phyloP scores from a whole-genome alignment of 345 rosid species.

The Angophora floribunda region DNA sequence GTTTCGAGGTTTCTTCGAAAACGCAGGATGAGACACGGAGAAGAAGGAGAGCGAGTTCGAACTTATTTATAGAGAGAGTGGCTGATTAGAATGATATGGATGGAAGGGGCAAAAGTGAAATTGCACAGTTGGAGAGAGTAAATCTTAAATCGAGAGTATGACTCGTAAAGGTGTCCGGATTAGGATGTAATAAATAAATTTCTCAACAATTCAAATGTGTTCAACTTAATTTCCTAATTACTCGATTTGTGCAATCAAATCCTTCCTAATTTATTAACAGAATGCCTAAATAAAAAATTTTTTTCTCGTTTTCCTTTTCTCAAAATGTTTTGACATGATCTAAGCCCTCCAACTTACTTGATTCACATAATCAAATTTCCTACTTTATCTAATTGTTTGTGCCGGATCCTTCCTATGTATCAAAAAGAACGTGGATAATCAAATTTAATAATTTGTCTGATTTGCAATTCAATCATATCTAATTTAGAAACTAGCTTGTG shows the following conservation, averaged over 20 bases:
- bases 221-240: neutral
- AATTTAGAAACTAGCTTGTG: neutral
- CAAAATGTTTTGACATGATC: neutral
- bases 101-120: neutral
- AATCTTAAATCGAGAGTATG: neutral
- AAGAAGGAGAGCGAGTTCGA: neutral
- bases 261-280: neutral
- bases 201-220: neutral
- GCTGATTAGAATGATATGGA: neutral
- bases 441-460: neutral
- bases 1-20: neutral
- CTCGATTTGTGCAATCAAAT: neutral
- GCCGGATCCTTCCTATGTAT: neutral
- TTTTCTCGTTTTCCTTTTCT: neutral
- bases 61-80: neutral
- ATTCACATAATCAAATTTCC: neutral
- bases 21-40: neutral
- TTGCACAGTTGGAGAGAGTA: neutral
- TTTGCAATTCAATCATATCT: neutral
- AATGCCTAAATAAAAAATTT: neutral
- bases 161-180: rapidly evolving
- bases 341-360: neutral
- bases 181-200: neutral
- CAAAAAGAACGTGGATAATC: neutral
- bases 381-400: neutral